Conservation (phyloP, 2,329 filamentous ascomycete genomes). For the Monilinia aucupariae region DNA sequence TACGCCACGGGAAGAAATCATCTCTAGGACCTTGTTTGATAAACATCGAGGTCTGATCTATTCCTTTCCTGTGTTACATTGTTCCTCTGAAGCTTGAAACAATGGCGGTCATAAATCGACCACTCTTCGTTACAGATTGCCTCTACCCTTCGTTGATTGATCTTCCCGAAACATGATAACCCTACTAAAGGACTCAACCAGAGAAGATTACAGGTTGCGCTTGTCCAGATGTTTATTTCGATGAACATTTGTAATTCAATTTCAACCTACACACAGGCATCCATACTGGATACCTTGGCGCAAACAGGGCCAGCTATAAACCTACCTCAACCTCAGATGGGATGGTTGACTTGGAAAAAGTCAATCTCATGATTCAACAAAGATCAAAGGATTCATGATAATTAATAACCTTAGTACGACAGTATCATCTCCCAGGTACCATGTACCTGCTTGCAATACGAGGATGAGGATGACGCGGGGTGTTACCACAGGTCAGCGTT, state of each 20-base stretch:
- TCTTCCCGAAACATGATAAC: neutral
- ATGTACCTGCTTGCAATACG: neutral
- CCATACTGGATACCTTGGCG: neutral
- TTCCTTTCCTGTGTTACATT: neutral
- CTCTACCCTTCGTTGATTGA: neutral
- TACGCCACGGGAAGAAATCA: neutral
- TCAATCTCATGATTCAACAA: neutral
- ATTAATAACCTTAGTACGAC: neutral
- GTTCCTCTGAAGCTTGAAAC: constrained; percentile 6
- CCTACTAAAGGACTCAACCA: neutral
- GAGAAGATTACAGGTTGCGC: neutral
- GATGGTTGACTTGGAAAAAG: neutral
- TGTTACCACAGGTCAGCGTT: neutral
- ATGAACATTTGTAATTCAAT: neutral
- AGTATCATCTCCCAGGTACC: neutral
- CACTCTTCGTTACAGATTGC: constrained; percentile 6
- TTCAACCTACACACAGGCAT: neutral
- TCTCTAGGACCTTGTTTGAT: neutral
- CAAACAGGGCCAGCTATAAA: neutral
- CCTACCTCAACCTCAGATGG: neutral
- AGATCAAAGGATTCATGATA: neutral
- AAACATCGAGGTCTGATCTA: constrained; percentile 1
- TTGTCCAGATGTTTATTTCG: constrained; percentile 3
- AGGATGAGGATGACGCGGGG: neutral
- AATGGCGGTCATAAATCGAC: neutral